These are phyloP conservation scores for Fragaria nilgerrensis DNA, from an alignment of 306 rosid genomes.

Conservation along the genomic window DNA sequence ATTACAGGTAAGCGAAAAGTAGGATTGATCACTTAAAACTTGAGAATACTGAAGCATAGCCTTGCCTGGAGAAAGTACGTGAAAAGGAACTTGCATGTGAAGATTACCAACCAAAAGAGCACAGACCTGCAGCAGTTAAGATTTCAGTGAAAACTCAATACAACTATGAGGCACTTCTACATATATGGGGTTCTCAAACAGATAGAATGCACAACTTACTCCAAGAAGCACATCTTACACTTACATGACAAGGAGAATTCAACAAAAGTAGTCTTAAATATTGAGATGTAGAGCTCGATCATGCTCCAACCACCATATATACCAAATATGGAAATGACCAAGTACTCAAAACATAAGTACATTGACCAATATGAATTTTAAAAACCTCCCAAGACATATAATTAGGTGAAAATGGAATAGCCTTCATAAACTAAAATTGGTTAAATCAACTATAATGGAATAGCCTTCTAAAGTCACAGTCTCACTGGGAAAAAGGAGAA, in stretches of 20 bases:
- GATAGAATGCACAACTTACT: neutral
- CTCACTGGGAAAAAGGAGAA: neutral
- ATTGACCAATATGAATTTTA: neutral
- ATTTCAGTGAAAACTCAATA: neutral
- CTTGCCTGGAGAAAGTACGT: conserved; percentile 97
- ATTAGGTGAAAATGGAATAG: neutral
- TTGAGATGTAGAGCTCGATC: neutral
- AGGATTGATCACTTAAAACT: neutral
- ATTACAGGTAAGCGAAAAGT: neutral
- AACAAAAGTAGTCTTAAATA: neutral
- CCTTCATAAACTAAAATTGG: neutral
- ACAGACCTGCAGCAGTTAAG: conserved; percentile 58
- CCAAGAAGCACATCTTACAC: neutral
- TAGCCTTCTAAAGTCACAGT: no score
- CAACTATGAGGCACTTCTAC: conserved; percentile 1
- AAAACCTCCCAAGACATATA: neutral
- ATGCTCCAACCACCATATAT: neutral
- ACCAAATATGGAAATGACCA: neutral
- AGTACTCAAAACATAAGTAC: neutral
- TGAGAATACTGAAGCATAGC: conserved; percentile 4
- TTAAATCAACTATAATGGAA: no score
- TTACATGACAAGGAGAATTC: neutral
- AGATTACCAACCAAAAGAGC: conserved; percentile 77
- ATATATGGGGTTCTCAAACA: neutral
- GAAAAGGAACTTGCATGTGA: conserved; percentile 79